Conservation (phyloP, 2,329 filamentous ascomycete genomes). For the Diplocarpon rosae region DNA sequence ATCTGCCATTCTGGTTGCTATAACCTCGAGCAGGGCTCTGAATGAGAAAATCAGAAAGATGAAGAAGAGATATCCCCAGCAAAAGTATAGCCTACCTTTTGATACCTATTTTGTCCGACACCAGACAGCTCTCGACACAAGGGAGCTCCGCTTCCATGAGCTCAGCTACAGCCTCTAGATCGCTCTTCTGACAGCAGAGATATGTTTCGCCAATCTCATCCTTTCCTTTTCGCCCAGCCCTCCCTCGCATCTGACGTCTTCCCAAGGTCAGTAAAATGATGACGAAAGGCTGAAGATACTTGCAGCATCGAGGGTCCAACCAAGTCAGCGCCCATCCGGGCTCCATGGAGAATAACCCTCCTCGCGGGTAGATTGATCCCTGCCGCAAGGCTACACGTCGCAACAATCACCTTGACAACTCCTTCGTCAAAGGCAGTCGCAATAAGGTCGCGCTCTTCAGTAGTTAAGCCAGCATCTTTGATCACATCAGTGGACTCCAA, state of each 20-base stretch:
- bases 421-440: conserved; percentile 60
- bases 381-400: conserved; percentile 70
- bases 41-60: conserved; percentile 10
- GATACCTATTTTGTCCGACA: conserved; percentile 54
- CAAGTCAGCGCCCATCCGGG: conserved; percentile 64
- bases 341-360: conserved; percentile 64
- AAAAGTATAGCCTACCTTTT: conserved; percentile 39
- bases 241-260: conserved; percentile 65
- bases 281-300: conserved; percentile 10
- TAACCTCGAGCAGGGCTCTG: conserved; percentile 60
- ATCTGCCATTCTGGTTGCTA: conserved; percentile 57
- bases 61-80: conserved; percentile 6
- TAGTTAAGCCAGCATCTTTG: conserved; percentile 53
- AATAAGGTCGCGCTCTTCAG: conserved; percentile 63
- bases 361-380: conserved; percentile 70
- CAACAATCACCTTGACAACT: conserved; percentile 57
- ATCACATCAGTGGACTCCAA: background rate
- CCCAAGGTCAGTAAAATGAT: conserved; percentile 18
- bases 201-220: conserved; percentile 70
- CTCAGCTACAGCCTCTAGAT: conserved; percentile 58
- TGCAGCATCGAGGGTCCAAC: conserved; percentile 68
- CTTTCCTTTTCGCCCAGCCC: conserved; percentile 69
- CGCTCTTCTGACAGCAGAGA: conserved; percentile 57
- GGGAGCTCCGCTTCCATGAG: conserved; percentile 65
- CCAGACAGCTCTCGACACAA: conserved; percentile 55